Conservation (phyloP, 441 rosid species). For the Macaranga tanarius region DNA sequence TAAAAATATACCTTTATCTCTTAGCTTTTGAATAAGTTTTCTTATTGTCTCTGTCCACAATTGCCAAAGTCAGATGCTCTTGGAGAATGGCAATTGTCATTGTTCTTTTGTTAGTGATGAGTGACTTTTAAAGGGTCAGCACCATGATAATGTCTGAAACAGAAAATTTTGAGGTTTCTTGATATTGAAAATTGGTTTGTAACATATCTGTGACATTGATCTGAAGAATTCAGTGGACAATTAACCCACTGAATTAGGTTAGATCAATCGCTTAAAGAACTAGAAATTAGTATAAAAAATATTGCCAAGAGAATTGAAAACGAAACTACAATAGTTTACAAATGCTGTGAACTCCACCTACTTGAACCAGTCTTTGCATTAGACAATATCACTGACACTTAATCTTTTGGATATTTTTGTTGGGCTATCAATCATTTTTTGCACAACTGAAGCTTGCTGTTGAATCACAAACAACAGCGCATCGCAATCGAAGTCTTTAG, state of each 20-base stretch:
- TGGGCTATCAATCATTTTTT: slow-evolving; percentile 19
- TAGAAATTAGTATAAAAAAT: neutral
- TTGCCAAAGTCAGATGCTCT: no score
- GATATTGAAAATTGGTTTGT: no score
- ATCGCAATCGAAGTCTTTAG: slow-evolving; percentile 47
- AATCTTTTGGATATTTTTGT: neutral
- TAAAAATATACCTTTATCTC: no score
- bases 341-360: neutral
- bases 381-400: neutral
- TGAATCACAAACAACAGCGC: slow-evolving; percentile 59
- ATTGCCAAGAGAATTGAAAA: neutral
- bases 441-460: slow-evolving; percentile 41
- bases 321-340: neutral
- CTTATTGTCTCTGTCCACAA: no score
- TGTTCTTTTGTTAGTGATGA: no score
- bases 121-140: no score
- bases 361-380: neutral
- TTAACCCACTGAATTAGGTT: neutral
- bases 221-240: neutral
- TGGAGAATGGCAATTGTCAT: no score
- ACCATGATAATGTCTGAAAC: no score
- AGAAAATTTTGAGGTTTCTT: no score
- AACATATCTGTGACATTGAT: no score
- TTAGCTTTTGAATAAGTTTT: no score
- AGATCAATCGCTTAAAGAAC: neutral